Base-by-base conservation (phyloP, 352 stramenopile genomes). In the Phytophthora constricta region DNA sequence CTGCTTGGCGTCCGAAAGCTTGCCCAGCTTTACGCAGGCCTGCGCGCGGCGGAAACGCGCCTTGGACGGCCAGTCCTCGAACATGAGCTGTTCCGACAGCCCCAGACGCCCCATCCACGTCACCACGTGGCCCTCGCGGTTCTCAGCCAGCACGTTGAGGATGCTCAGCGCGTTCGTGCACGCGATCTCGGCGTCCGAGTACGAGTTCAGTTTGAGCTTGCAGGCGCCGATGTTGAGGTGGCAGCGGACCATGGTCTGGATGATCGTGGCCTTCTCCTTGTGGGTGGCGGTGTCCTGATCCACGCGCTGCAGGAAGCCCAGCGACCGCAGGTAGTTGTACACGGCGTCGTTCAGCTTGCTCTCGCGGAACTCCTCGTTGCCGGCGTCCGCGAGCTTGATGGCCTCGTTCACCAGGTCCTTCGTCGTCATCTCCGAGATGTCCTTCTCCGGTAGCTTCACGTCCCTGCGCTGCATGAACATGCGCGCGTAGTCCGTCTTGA, bases 211-310 rank as follows among this genome's bases (percentile, higher is more conserved):
- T 67, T 93, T 93, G 55, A 96, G 77, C 55, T 94, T 96, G 80
- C 84, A 96, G 9, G 88, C 87, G 16, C 80, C 80, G 53, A 96
- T 91, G 60, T 96, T 96, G 20, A 96, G 69, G 58, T 96, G 88
- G 58, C 88, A 96, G 31, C 88, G 88, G 39, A 96, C 92, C 88
- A 96, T 96, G 16, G 88, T 96, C 76, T 94, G 86, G 16, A 96
- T 79, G 58, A 94, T 91, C 27, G 76, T 89, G 39, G 88, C 88
- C 65, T 94, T 96, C 43, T 96, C 82, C 64, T 96, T 96, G 69
- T 96, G 84, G 0, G 86, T 94, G 14, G 88, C 83, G 7, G 39
- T 69, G 27, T 93, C 83, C 54, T 96, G 86, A 48, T 94, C 64
- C 26, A 96, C 86, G 28, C 86, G 84, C 52, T 94, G 82, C 52